Evolutionary conservation across 441 rosid species (phyloP).

Genomic region (Adansonia grandidieri): DNA sequence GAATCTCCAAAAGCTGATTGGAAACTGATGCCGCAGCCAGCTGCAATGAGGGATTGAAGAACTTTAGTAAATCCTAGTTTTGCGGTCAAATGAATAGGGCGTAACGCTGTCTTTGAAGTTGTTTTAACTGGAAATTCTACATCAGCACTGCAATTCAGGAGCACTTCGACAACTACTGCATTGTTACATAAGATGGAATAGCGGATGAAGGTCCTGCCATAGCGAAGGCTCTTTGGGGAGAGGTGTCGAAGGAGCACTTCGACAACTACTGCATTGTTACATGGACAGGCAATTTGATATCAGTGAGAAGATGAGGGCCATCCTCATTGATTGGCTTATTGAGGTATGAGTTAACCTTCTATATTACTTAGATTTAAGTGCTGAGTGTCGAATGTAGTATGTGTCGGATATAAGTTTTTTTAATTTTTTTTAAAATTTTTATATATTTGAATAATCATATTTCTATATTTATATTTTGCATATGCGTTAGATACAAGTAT

Average conservation of each 20-base stretch:
- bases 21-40: slow-evolving; percentile 39
- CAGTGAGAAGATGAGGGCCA: slow-evolving; percentile 70
- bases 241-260: slow-evolving; percentile 38
- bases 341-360: slow-evolving; percentile 43
- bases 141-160: slow-evolving; percentile 39
- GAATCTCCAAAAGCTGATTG: slow-evolving; percentile 42
- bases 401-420: too few species aligned
- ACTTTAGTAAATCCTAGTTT: slow-evolving; percentile 33
- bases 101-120: slow-evolving; percentile 27
- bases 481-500: too few species aligned
- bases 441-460: too few species aligned
- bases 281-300: slow-evolving; percentile 59
- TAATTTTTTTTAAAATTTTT: too few species aligned
- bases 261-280: too few species aligned
- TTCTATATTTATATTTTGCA: too few species aligned
- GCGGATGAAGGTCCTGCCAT: slow-evolving; percentile 45
- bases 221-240: slow-evolving; percentile 29
- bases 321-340: slow-evolving; percentile 69
- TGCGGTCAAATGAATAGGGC: slow-evolving; percentile 45
- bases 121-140: slow-evolving; percentile 36
- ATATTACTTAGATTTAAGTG: too few species aligned
- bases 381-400: too few species aligned
- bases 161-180: slow-evolving; percentile 36
- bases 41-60: slow-evolving; percentile 33
- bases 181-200: slow-evolving; percentile 51